Evolutionary conservation across 2,329 filamentous ascomycete species (phyloP), one percentile per base, ranked within the genome.

Genomic region (Diaporthe sp.): DNA sequence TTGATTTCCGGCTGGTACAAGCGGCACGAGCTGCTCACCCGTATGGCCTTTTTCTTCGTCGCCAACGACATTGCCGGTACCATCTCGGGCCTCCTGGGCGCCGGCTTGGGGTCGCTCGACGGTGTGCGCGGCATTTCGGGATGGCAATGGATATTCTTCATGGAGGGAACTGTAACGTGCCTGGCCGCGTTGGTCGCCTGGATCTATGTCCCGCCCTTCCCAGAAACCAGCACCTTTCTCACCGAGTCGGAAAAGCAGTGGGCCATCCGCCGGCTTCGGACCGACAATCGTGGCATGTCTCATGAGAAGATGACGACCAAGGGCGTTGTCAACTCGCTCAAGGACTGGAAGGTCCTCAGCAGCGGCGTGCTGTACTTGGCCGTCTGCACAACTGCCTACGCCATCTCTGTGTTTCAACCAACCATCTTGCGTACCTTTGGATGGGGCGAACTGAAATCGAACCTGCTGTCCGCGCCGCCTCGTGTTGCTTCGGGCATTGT

Each of bases 71-170:
- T 93, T 8, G 91, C 92, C 1, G 88, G 90, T 0, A 93, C 90
- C 1, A 92, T 92, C 77, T 86, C 91, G 0, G 92, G 93, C 74
- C 91, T 95, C 57, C 85, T 95, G 2, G 92, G 93, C 15, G 94
- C 91, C 71, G 93, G 93, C 7, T 82, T 93, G 75, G 92, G 91
- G 87, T 91, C 93, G 79, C 87, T 93, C 82, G 82, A 87, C 15
- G 92, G 92, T 10, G 84, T 87, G 1, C 86, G 85, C 3, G 84
- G 85, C 10, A 82, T 92, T n/a, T 83, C 83, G 4, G 91, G 91
- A 54, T 93, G 92, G 92, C 86, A 90, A 60, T 93, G 92, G 92
- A 93, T 92, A 82, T 93, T 93, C 81, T 87, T 89, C 78, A 84
- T 87, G 57, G 83, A 87, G 80, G 89, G 89, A 52, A 76, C 85